Conservation (phyloP, 371 early-diverging fungal genomes). For the Rhizopus microsporus region DNA sequence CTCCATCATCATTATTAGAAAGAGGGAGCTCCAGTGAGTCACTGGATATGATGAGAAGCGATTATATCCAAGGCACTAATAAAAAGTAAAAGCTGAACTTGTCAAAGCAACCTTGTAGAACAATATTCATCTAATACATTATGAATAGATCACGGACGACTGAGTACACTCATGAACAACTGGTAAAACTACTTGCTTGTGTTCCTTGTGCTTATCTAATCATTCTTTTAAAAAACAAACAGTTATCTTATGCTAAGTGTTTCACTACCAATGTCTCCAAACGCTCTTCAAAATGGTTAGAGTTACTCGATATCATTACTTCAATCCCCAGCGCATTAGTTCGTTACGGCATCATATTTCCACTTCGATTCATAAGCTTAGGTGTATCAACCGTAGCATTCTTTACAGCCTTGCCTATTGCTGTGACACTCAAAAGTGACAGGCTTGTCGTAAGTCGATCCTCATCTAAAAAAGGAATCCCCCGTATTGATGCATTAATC, state of each 20-base stretch:
- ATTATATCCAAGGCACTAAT: conserved; percentile 19
- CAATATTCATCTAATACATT: neutral
- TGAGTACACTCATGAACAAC: conserved; percentile 42
- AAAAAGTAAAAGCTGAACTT: conserved; percentile 15
- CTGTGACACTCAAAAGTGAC: conserved; percentile 34
- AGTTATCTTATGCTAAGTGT: conserved; percentile 42
- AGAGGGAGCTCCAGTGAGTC: conserved; percentile 15
- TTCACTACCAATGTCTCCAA: conserved; percentile 15
- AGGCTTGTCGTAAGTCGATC: conserved; percentile 31
- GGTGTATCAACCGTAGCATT: conserved; percentile 36
- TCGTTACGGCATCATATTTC: conserved; percentile 41
- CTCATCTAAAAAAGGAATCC: neutral
- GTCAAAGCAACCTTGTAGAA: neutral
- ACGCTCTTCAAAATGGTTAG: neutral
- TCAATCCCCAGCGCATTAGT: conserved; percentile 32
- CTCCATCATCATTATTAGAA: neutral
- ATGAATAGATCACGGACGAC: conserved; percentile 19
- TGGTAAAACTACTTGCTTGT: conserved; percentile 23
- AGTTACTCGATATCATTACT: conserved; percentile 5
- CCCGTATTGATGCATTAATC: neutral
- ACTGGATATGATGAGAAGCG: conserved; percentile 22
- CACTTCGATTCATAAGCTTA: conserved; percentile 29
- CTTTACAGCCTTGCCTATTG: conserved; percentile 37
- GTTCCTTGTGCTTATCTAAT: neutral
- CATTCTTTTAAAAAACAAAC: neutral